Percentiles rank a stretch among this genome's conserved stretches.
Conservation (phyloP, 768 basidiomycete species). For the Boletellus ananiceps region DNA sequence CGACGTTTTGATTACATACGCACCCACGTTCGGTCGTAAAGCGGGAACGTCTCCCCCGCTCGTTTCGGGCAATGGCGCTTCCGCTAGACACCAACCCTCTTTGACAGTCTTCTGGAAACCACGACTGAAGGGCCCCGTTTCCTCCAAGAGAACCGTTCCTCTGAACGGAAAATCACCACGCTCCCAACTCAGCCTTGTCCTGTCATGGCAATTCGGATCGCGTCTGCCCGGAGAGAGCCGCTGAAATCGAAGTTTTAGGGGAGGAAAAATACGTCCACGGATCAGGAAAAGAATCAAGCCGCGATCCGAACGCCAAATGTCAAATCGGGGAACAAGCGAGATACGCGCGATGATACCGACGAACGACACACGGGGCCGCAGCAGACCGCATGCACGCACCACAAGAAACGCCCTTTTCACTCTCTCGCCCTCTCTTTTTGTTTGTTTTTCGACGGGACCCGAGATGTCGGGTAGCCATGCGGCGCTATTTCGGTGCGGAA, state of each 20-base stretch:
- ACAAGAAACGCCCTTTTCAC: no score
- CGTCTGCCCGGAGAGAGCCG: slow-evolving; percentile 14
- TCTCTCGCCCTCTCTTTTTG: background rate
- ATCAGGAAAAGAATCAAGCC: slow-evolving; percentile 16
- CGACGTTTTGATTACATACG: slow-evolving; percentile 10
- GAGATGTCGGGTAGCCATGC: background rate
- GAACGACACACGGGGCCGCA: no score
- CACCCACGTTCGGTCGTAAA: slow-evolving; percentile 19
- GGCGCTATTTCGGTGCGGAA: slow-evolving; percentile 9
- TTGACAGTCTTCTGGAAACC: slow-evolving; percentile 12
- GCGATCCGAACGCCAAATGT: slow-evolving; percentile 4
- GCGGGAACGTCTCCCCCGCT: slow-evolving; percentile 6
- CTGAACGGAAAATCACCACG: slow-evolving; percentile 1
- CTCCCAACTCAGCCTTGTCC: slow-evolving; percentile 9
- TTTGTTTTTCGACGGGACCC: background rate
- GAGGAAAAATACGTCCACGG: slow-evolving; percentile 14
- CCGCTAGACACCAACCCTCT: slow-evolving; percentile 1
- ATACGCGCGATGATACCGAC: background rate
- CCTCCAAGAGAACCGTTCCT: slow-evolving; percentile 14
- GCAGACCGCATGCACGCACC: no score
- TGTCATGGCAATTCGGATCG: background rate
- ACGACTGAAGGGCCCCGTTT: slow-evolving; percentile 11
- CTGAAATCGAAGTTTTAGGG: slow-evolving; percentile 3
- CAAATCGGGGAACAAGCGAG: background rate
- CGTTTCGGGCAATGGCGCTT: slow-evolving; percentile 9